Evolutionary conservation across 371 early-diverging fungal species (phyloP).

Genomic region (Coemansia sp.): DNA sequence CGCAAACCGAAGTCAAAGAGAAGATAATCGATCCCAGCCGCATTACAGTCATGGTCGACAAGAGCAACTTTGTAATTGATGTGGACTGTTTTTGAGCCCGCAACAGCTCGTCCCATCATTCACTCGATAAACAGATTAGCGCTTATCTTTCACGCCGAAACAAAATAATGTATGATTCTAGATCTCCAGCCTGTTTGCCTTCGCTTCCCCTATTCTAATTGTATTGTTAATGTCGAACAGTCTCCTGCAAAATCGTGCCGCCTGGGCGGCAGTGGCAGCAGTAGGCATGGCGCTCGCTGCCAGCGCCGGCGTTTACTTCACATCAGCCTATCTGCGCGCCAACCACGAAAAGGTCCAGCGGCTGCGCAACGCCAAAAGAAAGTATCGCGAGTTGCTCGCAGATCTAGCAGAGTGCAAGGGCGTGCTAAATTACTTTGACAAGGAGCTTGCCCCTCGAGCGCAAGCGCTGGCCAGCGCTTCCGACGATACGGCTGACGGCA

Average conservation of each 20-base stretch:
- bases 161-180: background rate
- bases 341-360: constrained; percentile 28
- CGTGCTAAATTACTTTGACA: constrained; percentile 25
- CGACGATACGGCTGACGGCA: background rate
- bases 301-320: constrained; percentile 15
- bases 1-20: constrained; percentile 22
- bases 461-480: constrained; percentile 3
- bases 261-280: constrained; percentile 9
- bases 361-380: constrained; percentile 27
- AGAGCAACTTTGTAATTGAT: constrained; percentile 21
- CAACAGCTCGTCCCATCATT: background rate
- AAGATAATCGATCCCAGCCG: constrained; percentile 22
- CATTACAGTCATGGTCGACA: constrained; percentile 36
- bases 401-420: constrained; percentile 44
- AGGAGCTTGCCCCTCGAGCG: constrained; percentile 19
- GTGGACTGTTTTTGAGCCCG: constrained; percentile 31
- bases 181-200: background rate
- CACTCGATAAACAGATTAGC: background rate
- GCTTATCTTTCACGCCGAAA: background rate
- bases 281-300: constrained; percentile 18
- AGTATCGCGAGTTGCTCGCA: constrained; percentile 21
- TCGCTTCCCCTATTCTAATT: background rate
- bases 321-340: constrained; percentile 16
- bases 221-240: background rate
- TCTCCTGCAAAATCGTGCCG: background rate